Conservation (phyloP, 768 basidiomycete species). For the Naganishia friedmannii region DNA sequence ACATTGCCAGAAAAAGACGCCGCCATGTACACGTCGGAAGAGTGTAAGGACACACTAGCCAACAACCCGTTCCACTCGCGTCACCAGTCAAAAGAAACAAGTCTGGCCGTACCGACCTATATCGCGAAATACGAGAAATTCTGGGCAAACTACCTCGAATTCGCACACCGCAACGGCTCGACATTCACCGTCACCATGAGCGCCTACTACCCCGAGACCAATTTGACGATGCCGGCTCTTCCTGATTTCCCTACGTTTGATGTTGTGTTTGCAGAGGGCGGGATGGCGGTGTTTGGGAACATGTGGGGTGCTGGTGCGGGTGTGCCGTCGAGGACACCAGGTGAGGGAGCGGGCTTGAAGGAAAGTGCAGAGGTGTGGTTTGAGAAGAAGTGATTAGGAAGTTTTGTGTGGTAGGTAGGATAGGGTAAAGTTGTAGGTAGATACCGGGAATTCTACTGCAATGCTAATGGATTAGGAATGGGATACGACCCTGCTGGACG, state of each 20-base stretch:
- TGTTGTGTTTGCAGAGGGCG: constrained; percentile 11
- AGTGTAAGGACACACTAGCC: not conserved
- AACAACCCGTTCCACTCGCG: not conserved
- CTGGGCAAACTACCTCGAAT: constrained; percentile 22
- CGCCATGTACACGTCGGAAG: not conserved
- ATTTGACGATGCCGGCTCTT: not conserved
- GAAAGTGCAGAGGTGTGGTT: constrained; percentile 11
- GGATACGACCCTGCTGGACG: too few relatives aligned
- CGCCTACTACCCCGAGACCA: not conserved
- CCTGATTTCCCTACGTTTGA: constrained; percentile 3
- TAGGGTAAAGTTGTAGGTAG: not conserved
- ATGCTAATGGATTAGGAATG: too few relatives aligned
- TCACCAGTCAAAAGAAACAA: not conserved
- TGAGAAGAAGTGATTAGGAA: constrained; percentile 5
- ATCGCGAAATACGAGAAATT: constrained; percentile 5
- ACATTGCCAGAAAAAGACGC: constrained; percentile 8
- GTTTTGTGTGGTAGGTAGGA: not conserved
- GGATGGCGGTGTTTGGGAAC: constrained; percentile 7
- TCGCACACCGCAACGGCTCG: constrained; percentile 17
- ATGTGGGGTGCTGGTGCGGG: constrained; percentile 17
- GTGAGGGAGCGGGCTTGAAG: not conserved
- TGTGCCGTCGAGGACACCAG: not conserved
- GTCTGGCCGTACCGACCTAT: not conserved
- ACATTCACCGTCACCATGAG: constrained; percentile 17
- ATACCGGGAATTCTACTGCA: too few relatives aligned